Evolutionary conservation across 495 filamentous ascomycete genomes (phyloP), one percentile per base, ranked within the genome.

Genomic region (Penicillium coffeae): DNA sequence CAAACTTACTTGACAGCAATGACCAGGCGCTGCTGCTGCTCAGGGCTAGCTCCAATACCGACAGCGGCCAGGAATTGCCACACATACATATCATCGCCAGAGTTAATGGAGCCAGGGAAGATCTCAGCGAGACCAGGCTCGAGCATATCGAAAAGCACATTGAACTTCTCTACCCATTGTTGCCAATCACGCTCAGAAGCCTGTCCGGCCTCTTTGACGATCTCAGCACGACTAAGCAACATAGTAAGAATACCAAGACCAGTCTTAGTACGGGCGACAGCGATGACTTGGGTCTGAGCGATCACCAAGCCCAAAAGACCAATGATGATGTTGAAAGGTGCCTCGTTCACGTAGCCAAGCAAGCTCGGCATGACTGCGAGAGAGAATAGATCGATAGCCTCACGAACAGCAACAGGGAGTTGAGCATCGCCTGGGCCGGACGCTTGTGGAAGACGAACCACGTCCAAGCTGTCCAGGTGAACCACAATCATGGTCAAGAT

Each of bases 11-110:
- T 98, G 41, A 98, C 94, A 41, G 89, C 90, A 62, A 95, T 80
- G 2, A 98, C 93, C 38, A 98, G 74, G 38, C 89, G 77, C 67
- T 95, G 90, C 68, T 98, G 94, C 67, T 97, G 93, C 47, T 92
- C 87, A 7, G 88, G 89, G 65, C 80, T 90, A 30, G 93, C 91
- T 27, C 89, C 90, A 52, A 95, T 90, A 36, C 93, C 93, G 50
- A 94, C 85, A 8, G 91, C 90, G 14, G 93, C 93, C 50, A 98
- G 76, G 68, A 97, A 96, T 65, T 96, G 90, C 93, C 93, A 98
- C 13, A 96, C 90, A 58, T 96, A 94, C 56, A 93, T 83, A 60
- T 98, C 93, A 48, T 93, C 87, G 39, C 84, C 84, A 14, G 88
- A 77, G 52, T 83, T 88, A 52, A 92, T 88, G 4, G 85, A 82